A percentile compares a stretch with the other conserved stretches of the same genome.
Evolutionary conservation across 352 stramenopile species (phyloP).

Genomic region (Pilasporangium apinafurcum): DNA sequence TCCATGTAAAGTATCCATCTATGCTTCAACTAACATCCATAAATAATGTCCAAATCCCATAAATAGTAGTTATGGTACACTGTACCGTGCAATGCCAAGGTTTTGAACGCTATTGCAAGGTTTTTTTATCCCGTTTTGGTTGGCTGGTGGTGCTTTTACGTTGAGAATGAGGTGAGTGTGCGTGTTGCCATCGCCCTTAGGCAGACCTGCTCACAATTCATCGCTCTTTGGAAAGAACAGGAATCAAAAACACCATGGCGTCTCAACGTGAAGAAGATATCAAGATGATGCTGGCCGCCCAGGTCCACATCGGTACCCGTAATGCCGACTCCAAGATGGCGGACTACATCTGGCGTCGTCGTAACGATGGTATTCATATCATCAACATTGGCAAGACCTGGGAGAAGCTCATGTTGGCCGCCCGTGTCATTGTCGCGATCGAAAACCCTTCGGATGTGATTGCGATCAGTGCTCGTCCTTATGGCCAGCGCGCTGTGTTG

Average conservation of each 20-base stretch:
- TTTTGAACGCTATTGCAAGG: neutral
- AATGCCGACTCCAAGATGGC: slow-evolving; percentile 99
- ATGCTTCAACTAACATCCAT: too few species aligned
- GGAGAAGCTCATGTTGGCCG: slow-evolving; percentile 99
- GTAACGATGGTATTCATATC: slow-evolving; percentile 99
- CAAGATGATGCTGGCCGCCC: slow-evolving; percentile 99
- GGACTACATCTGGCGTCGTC: slow-evolving; percentile 99
- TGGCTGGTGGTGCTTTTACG: too few species aligned
- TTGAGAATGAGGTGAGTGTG: too few species aligned
- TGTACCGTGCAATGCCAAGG: slow-evolving; percentile 2
- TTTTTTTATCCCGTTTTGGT: too few species aligned
- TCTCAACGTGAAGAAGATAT: slow-evolving; percentile 98
- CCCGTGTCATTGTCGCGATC: slow-evolving; percentile 99
- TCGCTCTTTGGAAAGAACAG: slow-evolving; percentile 47
- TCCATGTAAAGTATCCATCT: too few species aligned
- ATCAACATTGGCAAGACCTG: slow-evolving; percentile 99
- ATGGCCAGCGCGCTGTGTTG: slow-evolving; percentile 99
- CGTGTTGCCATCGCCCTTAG: neutral
- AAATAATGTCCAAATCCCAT: too few species aligned
- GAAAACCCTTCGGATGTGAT: slow-evolving; percentile 99
- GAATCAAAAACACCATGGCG: slow-evolving; percentile 53
- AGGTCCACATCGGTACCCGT: slow-evolving; percentile 99
- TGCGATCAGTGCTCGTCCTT: slow-evolving; percentile 97
- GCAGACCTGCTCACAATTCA: slow-evolving; percentile 26
- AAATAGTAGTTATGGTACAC: too few species aligned